Conservation (phyloP, 2,329 filamentous ascomycete species). For the Colletotrichum navitas region DNA sequence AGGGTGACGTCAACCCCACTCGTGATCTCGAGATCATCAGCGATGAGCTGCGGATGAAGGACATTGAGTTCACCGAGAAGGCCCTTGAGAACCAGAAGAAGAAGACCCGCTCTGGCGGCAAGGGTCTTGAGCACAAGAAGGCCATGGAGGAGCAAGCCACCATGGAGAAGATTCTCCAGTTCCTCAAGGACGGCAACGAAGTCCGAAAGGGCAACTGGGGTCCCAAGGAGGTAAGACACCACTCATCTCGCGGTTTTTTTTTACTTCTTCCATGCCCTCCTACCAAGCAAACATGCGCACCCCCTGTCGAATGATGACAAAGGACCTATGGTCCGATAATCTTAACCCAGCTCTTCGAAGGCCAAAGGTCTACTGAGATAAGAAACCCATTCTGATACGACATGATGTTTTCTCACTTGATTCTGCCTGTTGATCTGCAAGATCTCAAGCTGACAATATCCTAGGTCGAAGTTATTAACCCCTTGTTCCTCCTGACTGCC, state of each 20-base stretch:
- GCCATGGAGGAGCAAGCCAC: constrained; percentile 93
- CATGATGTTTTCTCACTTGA: constrained; percentile 42
- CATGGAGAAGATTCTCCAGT: constrained; percentile 88
- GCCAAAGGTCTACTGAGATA: constrained; percentile 91
- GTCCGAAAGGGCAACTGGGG: constrained; percentile 90
- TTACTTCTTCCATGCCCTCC: not conserved
- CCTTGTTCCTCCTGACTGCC: constrained; percentile 91
- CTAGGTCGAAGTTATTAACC: constrained; percentile 97
- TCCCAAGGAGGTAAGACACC: constrained; percentile 89
- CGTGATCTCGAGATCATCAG: constrained; percentile 97
- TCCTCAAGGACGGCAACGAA: constrained; percentile 90
- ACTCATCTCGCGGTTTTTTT: constrained; percentile 45
- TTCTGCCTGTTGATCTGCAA: constrained; percentile 43
- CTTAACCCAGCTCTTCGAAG: constrained; percentile 99
- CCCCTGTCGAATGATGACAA: constrained; percentile 87
- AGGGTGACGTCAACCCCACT: constrained; percentile 96
- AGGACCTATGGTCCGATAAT: constrained; percentile 90
- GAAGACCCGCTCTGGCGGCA: constrained; percentile 93
- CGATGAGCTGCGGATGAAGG: constrained; percentile 96
- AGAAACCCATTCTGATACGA: constrained; percentile 54
- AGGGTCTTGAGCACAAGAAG: constrained; percentile 98
- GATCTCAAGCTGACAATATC: constrained; percentile 48
- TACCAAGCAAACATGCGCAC: not conserved
- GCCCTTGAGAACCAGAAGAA: constrained; percentile 91
- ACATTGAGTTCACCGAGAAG: constrained; percentile 99